Base-by-base conservation (phyloP, 106 monocot genomes). In the Dendrobium catenatum region DNA sequence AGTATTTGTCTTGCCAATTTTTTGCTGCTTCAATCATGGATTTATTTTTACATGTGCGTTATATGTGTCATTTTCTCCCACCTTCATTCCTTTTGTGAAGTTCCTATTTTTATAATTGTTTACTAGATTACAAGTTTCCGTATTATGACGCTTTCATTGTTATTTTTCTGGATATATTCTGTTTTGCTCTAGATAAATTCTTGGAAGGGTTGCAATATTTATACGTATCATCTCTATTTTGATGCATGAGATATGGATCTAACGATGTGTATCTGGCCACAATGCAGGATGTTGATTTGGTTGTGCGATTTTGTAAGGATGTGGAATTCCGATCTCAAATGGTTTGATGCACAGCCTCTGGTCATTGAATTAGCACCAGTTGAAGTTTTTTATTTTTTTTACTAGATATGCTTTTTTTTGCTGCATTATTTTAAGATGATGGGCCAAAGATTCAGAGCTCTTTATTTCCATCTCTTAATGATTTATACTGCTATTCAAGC, bases 271-370 rank as follows among this genome's bases (percentile, higher is more conserved):
- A 73, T 77, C 64, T 70, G 29, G 37, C 16, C 37, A 43, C 70
- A 54, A 47, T 64, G 73, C 84, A 97, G 96, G 89, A 90, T 79
- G 77, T 80, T 67, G 96, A 97, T 87, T 79, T 97, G 80, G 94
- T 92, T 79, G 86, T 97, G 77, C 83, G 89, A 40, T 97, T 97
- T 85, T 97, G 96, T 75, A 94, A 97, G 80, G 94, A 97, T 89
- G 94, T 94, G 54, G 92, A 97, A 86, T 88, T 79, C 42, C 80
- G 96, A 86, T 92, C 96, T 76, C 94, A 94, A 75, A 74, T 33
- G 82, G 96, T 97, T 91, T 77, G 87, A 51, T 55, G 81, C 77
- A 19, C 44, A 26, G n/a, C 9, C 77, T 54, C 56, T 68, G 27
- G 26, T 76, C 26, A 27, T 26, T 24, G 76, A 76, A 26, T 26